Evolutionary conservation across 75 land plant genomes (phyloP).

Genomic region (Isoetes taiwanensis): DNA sequence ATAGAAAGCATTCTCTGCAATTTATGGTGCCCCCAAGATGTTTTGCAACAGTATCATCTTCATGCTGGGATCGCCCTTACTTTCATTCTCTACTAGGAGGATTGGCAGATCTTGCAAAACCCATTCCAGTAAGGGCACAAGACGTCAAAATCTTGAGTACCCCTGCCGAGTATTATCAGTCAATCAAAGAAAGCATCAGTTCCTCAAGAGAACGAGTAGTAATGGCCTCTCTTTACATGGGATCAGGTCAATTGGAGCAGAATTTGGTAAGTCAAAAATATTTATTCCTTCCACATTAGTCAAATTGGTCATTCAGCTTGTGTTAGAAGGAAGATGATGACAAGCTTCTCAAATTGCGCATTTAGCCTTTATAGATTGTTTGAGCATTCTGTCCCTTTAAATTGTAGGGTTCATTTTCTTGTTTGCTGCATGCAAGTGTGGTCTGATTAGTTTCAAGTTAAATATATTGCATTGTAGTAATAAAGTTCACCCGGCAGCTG

Average conservation of each 20-base stretch:
- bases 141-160: constrained; percentile 16
- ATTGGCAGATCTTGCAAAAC: constrained; percentile 7
- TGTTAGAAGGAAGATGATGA: neutral
- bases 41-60: no score
- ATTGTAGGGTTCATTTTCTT: no score
- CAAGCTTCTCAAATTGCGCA: no score
- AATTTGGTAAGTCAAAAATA: constrained; percentile 18
- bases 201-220: constrained; percentile 16
- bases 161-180: constrained; percentile 17
- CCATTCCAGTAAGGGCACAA: constrained; percentile 15
- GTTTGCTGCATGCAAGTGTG: no score
- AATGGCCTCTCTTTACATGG: constrained; percentile 23
- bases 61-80: neutral
- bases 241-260: constrained; percentile 21
- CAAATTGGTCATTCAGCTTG: neutral
- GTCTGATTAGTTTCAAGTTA: no score
- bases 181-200: constrained; percentile 13
- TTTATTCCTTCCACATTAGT: neutral
- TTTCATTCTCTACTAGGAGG: constrained; percentile 12
- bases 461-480: no score
- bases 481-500: no score
- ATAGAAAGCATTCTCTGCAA: no score
- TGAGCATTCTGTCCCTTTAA: no score
- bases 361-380: no score
- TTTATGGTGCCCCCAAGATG: no score